Evolutionary conservation across 306 rosid species (phyloP), one percentile per base, ranked within the genome.

Genomic region (Gastrolobium villosum): DNA sequence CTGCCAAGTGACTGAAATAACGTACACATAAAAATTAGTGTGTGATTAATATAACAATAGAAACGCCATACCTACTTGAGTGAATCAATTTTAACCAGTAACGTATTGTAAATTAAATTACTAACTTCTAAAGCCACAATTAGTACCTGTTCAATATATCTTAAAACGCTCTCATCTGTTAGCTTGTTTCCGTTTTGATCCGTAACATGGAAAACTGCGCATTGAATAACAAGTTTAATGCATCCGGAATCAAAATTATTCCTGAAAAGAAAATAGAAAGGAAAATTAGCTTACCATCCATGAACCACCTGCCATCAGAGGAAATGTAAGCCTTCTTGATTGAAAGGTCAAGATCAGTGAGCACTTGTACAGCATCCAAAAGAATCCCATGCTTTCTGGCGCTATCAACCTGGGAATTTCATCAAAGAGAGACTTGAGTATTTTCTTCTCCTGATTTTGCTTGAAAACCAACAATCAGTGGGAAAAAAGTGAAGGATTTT

Each of bases 301-400:
- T 95, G 93, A 91, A 93, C 99, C 99, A 95, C 43, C 82, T 84
- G 7, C 97, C 99, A 83, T 95, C 99, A 0, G 99, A 92, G 56
- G 97, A 95, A 85, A 95, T 88, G 50, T 95, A 91, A 0, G 98
- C 99, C 71, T 95, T 95, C 81, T 95, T 89, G 40, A 95, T 95
- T 7, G 82, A 83, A 63, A 95, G 94, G 66, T 95, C 87, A 31
- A 91, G 77, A 87, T 95, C 99, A 20, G 96, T 88, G 43, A 95
- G 96, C 64, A 95, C 87, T 76, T 95, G 99, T 3, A 95, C 93
- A 10, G 99, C 97, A 70, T 92, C 97, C 40, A 95, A 76, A 34
- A 95, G 90, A 90, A 95, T 91, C 5, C 97, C 99, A 70, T 88
- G 94, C 59, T 88, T 87, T 86, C 99, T 87, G 35, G 94, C 97